Conservation (phyloP, 345 rosid species). For the Dipteronia dyeriana region DNA sequence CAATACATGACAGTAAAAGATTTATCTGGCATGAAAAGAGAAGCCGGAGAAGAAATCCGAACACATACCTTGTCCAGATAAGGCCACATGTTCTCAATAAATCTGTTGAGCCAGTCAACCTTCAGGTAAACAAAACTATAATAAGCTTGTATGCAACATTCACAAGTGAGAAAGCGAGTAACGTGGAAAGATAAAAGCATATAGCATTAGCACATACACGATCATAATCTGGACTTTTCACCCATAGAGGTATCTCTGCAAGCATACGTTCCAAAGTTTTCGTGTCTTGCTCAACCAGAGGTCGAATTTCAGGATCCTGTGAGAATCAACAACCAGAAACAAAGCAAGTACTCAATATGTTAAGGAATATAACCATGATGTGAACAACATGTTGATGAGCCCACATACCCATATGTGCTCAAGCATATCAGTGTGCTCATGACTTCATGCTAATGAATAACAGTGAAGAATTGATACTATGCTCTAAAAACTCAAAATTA, state of each 20-base stretch:
- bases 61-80: slow-evolving; percentile 71
- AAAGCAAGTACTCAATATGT: neutral
- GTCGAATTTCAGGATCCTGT: slow-evolving; percentile 78
- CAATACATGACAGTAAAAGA: neutral
- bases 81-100: slow-evolving; percentile 86
- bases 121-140: slow-evolving; percentile 31
- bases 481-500: too few relatives aligned
- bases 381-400: too few relatives aligned
- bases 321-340: slow-evolving; percentile 14
- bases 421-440: too few relatives aligned
- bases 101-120: slow-evolving; percentile 95
- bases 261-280: slow-evolving; percentile 62
- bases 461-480: too few relatives aligned
- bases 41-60: slow-evolving; percentile 6
- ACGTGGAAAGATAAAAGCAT: neutral
- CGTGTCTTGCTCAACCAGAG: slow-evolving; percentile 74
- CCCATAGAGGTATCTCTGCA: slow-evolving; percentile 92
- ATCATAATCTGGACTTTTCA: slow-evolving; percentile 93
- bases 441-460: too few relatives aligned
- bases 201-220: slow-evolving; percentile 57
- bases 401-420: too few relatives aligned
- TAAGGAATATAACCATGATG: too few relatives aligned
- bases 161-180: neutral
- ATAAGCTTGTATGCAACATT: slow-evolving; percentile 11
- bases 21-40: slow-evolving; percentile 20